A percentile compares a stretch with the other conserved stretches of the same genome.
phyloP scores from a whole-genome alignment of 768 basidiomycete species.

The Boletus coccyginus region DNA sequence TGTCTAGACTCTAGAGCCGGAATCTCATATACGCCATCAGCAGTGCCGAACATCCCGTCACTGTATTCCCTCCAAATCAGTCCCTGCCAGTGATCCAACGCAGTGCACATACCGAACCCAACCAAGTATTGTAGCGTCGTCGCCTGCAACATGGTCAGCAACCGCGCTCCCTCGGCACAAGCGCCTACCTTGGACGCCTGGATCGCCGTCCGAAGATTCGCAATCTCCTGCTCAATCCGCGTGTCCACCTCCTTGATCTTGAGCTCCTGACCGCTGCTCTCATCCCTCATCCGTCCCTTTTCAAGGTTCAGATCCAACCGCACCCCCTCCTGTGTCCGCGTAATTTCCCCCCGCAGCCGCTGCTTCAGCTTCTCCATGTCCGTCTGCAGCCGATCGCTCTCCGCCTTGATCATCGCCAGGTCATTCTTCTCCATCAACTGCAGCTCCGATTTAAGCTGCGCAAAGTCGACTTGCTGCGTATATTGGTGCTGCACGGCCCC shows the following conservation, averaged over 20 bases:
- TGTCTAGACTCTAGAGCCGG: constrained; percentile 35
- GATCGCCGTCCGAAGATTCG: constrained; percentile 76
- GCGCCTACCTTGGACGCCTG: constrained; percentile 74
- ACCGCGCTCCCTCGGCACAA: not conserved
- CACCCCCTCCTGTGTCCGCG: constrained; percentile 89
- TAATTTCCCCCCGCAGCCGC: constrained; percentile 87
- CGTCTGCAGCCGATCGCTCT: constrained; percentile 88
- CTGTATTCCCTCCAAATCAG: constrained; percentile 35
- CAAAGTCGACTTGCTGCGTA: constrained; percentile 95
- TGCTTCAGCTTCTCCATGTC: constrained; percentile 97
- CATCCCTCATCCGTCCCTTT: constrained; percentile 94
- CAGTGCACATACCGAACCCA: constrained; percentile 65
- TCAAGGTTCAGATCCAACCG: constrained; percentile 93
- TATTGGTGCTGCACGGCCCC: constrained; percentile 66
- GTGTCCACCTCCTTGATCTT: constrained; percentile 99
- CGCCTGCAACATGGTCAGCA: constrained; percentile 43
- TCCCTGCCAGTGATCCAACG: not conserved
- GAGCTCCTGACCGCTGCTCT: constrained; percentile 84
- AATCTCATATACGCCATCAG: constrained; percentile 88
- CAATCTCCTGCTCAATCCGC: constrained; percentile 94
- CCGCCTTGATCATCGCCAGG: constrained; percentile 89
- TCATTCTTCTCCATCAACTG: constrained; percentile 98
- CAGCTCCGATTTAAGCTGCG: constrained; percentile 93
- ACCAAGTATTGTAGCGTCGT: constrained; percentile 86
- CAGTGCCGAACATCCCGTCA: constrained; percentile 82